Base-by-base conservation (phyloP, 805 yeast genomes). In the Monosporozyma unispora region DNA sequence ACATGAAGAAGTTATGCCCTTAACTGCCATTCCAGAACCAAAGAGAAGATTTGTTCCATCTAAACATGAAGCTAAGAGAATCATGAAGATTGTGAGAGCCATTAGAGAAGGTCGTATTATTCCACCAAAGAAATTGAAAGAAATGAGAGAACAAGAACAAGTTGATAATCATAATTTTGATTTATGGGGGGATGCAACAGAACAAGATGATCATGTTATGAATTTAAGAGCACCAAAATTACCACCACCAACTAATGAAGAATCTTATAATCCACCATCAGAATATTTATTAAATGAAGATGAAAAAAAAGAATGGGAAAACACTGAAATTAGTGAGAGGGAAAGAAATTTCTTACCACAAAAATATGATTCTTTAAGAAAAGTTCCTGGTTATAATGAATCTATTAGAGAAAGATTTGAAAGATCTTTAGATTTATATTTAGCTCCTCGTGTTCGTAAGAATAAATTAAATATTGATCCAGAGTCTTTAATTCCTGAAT, bases 11-110 rank as follows among this genome's bases (percentile, higher is more conserved):
- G 71, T 80, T 19, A 90, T 87, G 95, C 99, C 99, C 4, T 75
- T 93, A 52, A 80, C 88, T 25, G 96, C 96, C 0, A 82, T 80
- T 14, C 98, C 97, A 10, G 99, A 93, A 72, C 99, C 99, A 50
- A 93, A 93, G 72, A 80, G 98, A 66, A 79, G 99, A 66, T 93
- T 93, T 61, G 86, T 88, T 53, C 99, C 98, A 22, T 91, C 98
- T 11, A 89, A 89, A 66, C 91, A 89, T 66, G 99, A 93, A 73
- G 97, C 97, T 33, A 87, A 88, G 72, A 77, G 95, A 67, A 82
- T 93, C 46, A 90, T 91, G 97, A 93, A 93, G 74, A 82, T 93
- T 53, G 99, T 93, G 25, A 78, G 81, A 56, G 99, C 99, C 38
- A 93, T 93, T 53, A 81, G 99, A 70, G 96, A 91, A 62, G 99